Evolutionary conservation across 2,329 filamentous ascomycete genomes (phyloP).

Genomic region (Talaromyces sp.): DNA sequence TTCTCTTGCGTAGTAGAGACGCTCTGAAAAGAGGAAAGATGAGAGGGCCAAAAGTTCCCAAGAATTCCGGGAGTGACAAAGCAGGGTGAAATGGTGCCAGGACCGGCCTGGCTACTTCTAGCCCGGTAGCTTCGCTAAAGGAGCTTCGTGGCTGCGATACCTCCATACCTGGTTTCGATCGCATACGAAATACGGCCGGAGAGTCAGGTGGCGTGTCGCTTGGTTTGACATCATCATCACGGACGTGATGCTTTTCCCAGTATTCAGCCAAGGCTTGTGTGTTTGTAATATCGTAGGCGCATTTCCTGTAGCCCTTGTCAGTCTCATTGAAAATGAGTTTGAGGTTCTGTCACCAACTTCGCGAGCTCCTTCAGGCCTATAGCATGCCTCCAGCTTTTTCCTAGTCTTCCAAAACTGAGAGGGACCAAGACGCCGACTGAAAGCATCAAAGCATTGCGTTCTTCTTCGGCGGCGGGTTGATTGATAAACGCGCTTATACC

Average conservation of each 20-base stretch:
- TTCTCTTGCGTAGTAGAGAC: conserved; percentile 77
- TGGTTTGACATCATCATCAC: conserved; percentile 31
- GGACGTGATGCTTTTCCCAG: conserved; percentile 55
- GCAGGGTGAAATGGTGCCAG: conserved; percentile 79
- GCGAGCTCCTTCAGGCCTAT: conserved; percentile 69
- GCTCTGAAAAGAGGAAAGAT: conserved; percentile 88
- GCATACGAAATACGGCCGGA: conserved; percentile 44
- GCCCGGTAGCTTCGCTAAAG: conserved; percentile 37
- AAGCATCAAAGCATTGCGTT: conserved; percentile 86
- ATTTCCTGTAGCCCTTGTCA: conserved; percentile 29
- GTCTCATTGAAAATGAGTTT: conserved; percentile 4
- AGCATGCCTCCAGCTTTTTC: conserved; percentile 84
- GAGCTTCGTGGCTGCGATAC: conserved; percentile 27
- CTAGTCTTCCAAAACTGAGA: conserved; percentile 75
- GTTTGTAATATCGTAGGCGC: conserved; percentile 61
- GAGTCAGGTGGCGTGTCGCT: conserved; percentile 49
- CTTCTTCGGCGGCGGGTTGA: conserved; percentile 67
- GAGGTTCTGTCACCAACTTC: conserved; percentile 42
- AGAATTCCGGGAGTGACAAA: conserved; percentile 68
- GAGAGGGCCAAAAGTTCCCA: conserved; percentile 82
- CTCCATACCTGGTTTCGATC: conserved; percentile 45
- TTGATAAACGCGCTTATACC: conserved; percentile 92
- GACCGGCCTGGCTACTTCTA: conserved; percentile 45
- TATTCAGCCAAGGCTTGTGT: conserved; percentile 66
- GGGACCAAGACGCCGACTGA: conserved; percentile 86